A percentile compares a stretch with the other conserved stretches of the same genome.
Conservation (phyloP, 2,329 filamentous ascomycete species). For the Neonectria neomacrospora region DNA sequence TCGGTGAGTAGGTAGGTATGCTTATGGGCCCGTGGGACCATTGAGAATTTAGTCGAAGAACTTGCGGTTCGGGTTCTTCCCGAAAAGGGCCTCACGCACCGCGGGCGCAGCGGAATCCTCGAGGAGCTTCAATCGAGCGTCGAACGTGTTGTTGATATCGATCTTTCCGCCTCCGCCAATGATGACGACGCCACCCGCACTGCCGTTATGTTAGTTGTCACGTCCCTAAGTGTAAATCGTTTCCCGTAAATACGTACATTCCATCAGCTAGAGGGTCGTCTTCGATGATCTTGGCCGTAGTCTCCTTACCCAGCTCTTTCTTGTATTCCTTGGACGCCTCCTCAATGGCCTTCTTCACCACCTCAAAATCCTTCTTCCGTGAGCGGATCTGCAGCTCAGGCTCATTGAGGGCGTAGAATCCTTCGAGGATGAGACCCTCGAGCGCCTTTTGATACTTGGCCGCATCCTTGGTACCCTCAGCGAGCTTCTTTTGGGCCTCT, state of each 20-base stretch:
- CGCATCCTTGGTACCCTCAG: constrained; percentile 72
- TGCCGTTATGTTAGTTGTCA: constrained; percentile 54
- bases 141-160: constrained; percentile 98
- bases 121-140: constrained; percentile 86
- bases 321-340: constrained; percentile 86
- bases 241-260: constrained; percentile 72
- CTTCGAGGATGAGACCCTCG: constrained; percentile 87
- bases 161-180: constrained; percentile 91
- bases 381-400: constrained; percentile 78
- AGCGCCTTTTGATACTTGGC: constrained; percentile 79
- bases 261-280: constrained; percentile 81
- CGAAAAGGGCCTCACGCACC: constrained; percentile 88
- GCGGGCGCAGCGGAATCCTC: constrained; percentile 86
- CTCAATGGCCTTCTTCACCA: constrained; percentile 81
- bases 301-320: constrained; percentile 76
- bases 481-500: constrained; percentile 77
- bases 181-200: constrained; percentile 84
- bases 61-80: constrained; percentile 93
- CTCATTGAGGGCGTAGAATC: constrained; percentile 89
- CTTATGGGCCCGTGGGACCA: constrained; percentile 26
- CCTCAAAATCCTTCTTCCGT: constrained; percentile 80
- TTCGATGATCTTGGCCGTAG: constrained; percentile 79
- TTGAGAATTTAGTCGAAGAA: constrained; percentile 80
- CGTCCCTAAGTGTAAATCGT: neutral
- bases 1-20: constrained; percentile 29